Evolutionary conservation across 2,329 filamentous ascomycete genomes (phyloP).

Genomic region (Reticulascus tulasneorum): DNA sequence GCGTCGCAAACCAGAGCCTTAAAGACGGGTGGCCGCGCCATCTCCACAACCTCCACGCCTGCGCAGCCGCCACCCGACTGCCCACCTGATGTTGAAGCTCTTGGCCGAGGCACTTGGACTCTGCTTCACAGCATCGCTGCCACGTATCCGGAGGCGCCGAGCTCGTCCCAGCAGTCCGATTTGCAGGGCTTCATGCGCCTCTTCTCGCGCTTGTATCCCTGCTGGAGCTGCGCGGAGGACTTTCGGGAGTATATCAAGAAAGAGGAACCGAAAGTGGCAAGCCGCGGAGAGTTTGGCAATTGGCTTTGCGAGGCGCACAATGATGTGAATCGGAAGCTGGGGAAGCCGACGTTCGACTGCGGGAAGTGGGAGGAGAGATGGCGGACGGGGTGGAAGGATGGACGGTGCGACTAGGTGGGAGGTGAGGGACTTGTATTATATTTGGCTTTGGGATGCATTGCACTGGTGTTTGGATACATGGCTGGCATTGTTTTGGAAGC

Average conservation of each 20-base stretch:
- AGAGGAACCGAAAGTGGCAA: slow-evolving; percentile 59
- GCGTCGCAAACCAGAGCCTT: slow-evolving; percentile 48
- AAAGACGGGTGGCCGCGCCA: too few species aligned
- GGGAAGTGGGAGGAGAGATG: slow-evolving; percentile 87
- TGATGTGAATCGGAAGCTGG: slow-evolving; percentile 82
- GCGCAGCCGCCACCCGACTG: slow-evolving; percentile 59
- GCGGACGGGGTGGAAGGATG: slow-evolving; percentile 81
- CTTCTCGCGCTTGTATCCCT: slow-evolving; percentile 87
- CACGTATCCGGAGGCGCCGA: slow-evolving; percentile 71
- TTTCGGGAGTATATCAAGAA: slow-evolving; percentile 77
- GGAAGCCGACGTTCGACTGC: slow-evolving; percentile 90
- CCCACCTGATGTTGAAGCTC: slow-evolving; percentile 81
- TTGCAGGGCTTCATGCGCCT: slow-evolving; percentile 73
- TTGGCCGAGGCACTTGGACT: slow-evolving; percentile 90
- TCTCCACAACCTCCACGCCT: slow-evolving; percentile 28
- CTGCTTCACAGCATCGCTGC: slow-evolving; percentile 89
- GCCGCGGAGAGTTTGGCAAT: slow-evolving; percentile 66
- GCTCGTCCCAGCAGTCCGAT: slow-evolving; percentile 66
- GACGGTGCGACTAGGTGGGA: slow-evolving; percentile 48
- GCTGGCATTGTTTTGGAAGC: too few species aligned
- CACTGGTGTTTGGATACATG: too few species aligned
- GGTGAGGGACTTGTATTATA: too few species aligned
- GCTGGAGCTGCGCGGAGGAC: slow-evolving; percentile 92
- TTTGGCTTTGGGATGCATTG: too few species aligned
- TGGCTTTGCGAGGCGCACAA: slow-evolving; percentile 89